Evolutionary conservation across 257 asterid genomes (phyloP).

Genomic region (Misopates orontium): DNA sequence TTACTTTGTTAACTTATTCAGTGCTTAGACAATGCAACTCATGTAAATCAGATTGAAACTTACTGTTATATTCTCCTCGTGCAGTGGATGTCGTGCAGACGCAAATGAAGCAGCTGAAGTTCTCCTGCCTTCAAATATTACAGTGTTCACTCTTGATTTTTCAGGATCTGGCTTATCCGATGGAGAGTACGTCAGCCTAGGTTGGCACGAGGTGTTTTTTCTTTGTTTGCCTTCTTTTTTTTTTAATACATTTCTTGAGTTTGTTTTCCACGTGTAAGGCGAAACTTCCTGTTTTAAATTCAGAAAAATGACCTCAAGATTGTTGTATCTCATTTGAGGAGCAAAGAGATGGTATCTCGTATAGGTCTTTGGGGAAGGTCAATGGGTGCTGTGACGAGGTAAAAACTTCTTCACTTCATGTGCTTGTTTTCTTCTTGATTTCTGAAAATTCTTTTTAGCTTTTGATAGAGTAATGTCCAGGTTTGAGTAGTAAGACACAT

Average conservation of each 20-base stretch:
- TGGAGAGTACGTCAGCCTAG: conserved; percentile 93
- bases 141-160: conserved; percentile 90
- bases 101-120: conserved; percentile 96
- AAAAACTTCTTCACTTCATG: conserved; percentile 10
- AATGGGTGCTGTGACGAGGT: conserved; percentile 99
- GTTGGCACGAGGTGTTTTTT: conserved; percentile 88
- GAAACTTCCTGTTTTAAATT: conserved; percentile 26
- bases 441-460: background rate
- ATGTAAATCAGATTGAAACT: conserved; percentile 17
- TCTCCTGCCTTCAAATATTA: conserved; percentile 90
- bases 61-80: conserved; percentile 23
- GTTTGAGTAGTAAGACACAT: background rate
- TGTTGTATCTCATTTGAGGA: conserved; percentile 80
- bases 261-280: background rate
- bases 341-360: conserved; percentile 68
- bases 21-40: conserved; percentile 1
- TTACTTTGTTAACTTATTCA: conserved; percentile 1
- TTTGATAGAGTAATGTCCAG: conserved; percentile 13
- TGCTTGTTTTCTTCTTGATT: background rate
- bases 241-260: conserved; percentile 11
- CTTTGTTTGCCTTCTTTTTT: conserved; percentile 21
- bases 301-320: conserved; percentile 95
- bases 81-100: conserved; percentile 98
- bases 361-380: conserved; percentile 99
- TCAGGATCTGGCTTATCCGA: conserved; percentile 96